Evolutionary conservation across 1,139 yeast species (phyloP).

Genomic region (Keqinozyma sinolaborantium): DNA sequence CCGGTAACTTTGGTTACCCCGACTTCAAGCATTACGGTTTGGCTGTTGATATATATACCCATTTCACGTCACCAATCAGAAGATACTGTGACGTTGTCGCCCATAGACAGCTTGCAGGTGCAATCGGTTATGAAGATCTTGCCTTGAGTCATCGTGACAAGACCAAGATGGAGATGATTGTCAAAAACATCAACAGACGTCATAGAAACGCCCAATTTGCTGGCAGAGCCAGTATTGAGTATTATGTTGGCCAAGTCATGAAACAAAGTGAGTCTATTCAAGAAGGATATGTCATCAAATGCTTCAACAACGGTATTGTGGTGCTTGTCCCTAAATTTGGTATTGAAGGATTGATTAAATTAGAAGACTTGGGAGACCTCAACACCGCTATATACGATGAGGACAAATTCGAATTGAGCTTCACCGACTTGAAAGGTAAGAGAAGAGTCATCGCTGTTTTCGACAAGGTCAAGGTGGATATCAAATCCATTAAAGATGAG

Average conservation of each 20-base stretch:
- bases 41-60: slow-evolving; percentile 96
- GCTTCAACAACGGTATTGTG: slow-evolving; percentile 92
- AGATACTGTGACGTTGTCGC: slow-evolving; percentile 98
- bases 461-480: slow-evolving; percentile 80
- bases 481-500: slow-evolving; percentile 79
- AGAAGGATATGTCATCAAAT: slow-evolving; percentile 89
- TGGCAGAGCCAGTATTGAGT: slow-evolving; percentile 96
- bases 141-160: slow-evolving; percentile 85
- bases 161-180: slow-evolving; percentile 83
- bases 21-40: slow-evolving; percentile 96
- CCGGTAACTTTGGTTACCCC: slow-evolving; percentile 90
- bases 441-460: slow-evolving; percentile 64
- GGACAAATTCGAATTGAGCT: slow-evolving; percentile 66
- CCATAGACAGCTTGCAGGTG: slow-evolving; percentile 95
- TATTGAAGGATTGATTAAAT: slow-evolving; percentile 86
- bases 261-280: slow-evolving; percentile 70
- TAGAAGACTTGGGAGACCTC: slow-evolving; percentile 70
- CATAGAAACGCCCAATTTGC: slow-evolving; percentile 99
- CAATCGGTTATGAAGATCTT: slow-evolving; percentile 87
- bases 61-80: slow-evolving; percentile 97
- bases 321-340: slow-evolving; percentile 97
- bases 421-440: slow-evolving; percentile 43
- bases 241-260: slow-evolving; percentile 97
- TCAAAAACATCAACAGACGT: slow-evolving; percentile 85
- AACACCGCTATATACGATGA: slow-evolving; percentile 70